Conservation (phyloP, 23 red algal species). For the Gracilaria domingensis region DNA sequence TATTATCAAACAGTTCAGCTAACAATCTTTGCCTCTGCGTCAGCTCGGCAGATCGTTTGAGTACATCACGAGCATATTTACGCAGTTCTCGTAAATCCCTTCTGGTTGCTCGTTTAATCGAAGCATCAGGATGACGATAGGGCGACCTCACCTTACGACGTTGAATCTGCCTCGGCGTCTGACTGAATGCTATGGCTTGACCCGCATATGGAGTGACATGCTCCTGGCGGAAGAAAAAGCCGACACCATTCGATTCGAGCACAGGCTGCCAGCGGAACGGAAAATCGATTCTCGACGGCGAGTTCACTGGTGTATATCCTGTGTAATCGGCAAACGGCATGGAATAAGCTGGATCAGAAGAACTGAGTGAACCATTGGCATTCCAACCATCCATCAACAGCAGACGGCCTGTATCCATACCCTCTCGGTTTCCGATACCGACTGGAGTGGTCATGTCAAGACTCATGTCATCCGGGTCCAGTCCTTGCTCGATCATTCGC, state of each 20-base stretch:
- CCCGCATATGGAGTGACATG: slow-evolving; percentile 54
- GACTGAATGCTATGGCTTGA: slow-evolving; percentile 20
- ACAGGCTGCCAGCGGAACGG: slow-evolving; percentile 59
- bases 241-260: slow-evolving; percentile 18
- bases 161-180: background rate
- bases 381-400: slow-evolving; percentile 34
- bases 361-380: background rate
- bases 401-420: slow-evolving; percentile 5
- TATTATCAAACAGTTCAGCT: slow-evolving; percentile 47
- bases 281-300: slow-evolving; percentile 29
- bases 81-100: slow-evolving; percentile 3
- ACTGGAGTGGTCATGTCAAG: slow-evolving; percentile 3
- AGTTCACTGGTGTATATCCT: slow-evolving; percentile 21
- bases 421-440: slow-evolving; percentile 29
- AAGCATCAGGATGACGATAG: background rate
- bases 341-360: background rate
- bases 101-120: background rate
- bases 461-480: slow-evolving; percentile 37
- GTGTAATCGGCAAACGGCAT: slow-evolving; percentile 30
- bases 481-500: background rate
- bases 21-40: slow-evolving; percentile 1
- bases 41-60: background rate
- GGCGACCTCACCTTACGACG: slow-evolving; percentile 11
- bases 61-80: background rate
- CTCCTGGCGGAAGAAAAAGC: slow-evolving; percentile 31